Percentiles rank a stretch among this genome's conserved stretches.
phyloP scores from a whole-genome alignment of 768 basidiomycete species.

The Termitomyces sp. region DNA sequence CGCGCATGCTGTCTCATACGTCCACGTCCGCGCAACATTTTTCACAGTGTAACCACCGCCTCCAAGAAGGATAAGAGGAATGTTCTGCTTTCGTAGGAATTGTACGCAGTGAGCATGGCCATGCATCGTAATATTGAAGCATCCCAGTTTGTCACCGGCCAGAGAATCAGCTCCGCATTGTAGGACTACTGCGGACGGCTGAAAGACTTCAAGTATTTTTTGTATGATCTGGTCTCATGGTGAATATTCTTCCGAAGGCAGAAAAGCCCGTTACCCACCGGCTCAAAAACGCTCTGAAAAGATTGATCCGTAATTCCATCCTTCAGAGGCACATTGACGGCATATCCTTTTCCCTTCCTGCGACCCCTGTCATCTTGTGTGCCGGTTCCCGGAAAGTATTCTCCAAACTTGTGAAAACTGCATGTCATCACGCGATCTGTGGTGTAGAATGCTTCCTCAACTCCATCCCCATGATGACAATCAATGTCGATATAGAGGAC shows the following conservation, averaged over 20 bases:
- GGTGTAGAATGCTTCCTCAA: conserved; percentile 98
- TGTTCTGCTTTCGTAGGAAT: conserved; percentile 75
- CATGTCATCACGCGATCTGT: conserved; percentile 97
- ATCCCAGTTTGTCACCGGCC: conserved; percentile 91
- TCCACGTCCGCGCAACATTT: conserved; percentile 94
- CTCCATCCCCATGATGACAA: conserved; percentile 98
- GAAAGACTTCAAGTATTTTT: conserved; percentile 82
- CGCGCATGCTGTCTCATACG: conserved; percentile 94
- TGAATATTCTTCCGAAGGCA: background rate
- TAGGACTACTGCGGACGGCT: conserved; percentile 81
- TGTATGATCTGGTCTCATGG: conserved; percentile 57
- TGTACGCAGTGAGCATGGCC: conserved; percentile 93
- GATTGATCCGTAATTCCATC: conserved; percentile 93
- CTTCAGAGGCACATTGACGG: conserved; percentile 89
- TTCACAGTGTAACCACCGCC: conserved; percentile 97
- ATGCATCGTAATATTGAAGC: conserved; percentile 93
- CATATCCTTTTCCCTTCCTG: conserved; percentile 80
- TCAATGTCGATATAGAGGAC: conserved; percentile 98
- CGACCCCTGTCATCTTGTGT: conserved; percentile 83
- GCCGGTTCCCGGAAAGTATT: conserved; percentile 88
- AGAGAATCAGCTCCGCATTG: conserved; percentile 97
- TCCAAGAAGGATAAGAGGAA: conserved; percentile 88
- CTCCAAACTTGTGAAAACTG: conserved; percentile 96
- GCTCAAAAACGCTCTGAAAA: conserved; percentile 83
- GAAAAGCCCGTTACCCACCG: conserved; percentile 51